phyloP scores from a whole-genome alignment of 306 rosid genomes.

The Cicer arietinum region DNA sequence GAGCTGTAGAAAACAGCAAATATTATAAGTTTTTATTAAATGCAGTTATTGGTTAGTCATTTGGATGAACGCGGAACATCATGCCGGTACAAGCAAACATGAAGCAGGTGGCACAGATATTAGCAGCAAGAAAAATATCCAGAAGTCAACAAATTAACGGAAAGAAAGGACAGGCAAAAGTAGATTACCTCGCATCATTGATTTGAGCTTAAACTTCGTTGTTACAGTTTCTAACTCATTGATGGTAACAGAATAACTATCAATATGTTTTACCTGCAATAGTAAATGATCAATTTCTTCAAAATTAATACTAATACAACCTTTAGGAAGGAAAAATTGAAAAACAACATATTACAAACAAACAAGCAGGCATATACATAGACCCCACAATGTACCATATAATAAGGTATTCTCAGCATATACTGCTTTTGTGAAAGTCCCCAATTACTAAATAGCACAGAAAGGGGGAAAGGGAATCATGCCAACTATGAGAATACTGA shows the following conservation, averaged over 20 bases:
- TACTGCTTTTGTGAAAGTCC: not conserved
- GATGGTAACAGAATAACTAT: conserved; percentile 69
- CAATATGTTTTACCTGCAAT: conserved; percentile 80
- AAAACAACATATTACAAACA: not conserved
- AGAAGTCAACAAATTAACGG: conserved; percentile 6
- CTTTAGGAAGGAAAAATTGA: not conserved
- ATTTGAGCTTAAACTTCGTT: conserved; percentile 74
- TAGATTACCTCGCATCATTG: conserved; percentile 95
- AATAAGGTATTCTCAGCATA: not conserved
- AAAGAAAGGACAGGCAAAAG: conserved; percentile 30
- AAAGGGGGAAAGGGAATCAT: too few relatives aligned
- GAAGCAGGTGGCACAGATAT: conserved; percentile 4
- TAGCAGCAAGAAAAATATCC: conserved; percentile 17
- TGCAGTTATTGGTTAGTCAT: conserved; percentile 6
- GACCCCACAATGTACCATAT: conserved; percentile 19
- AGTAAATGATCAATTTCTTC: conserved; percentile 26
- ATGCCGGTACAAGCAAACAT: conserved; percentile 2
- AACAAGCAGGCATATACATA: conserved; percentile 19
- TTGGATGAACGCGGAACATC: conserved; percentile 15
- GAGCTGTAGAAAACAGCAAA: conserved; percentile 69
- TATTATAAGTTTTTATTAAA: not conserved
- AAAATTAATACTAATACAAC: conserved; percentile 13
- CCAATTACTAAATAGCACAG: too few relatives aligned
- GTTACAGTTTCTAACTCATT: conserved; percentile 84
- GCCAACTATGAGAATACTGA: not conserved